A percentile compares a stretch with the other conserved stretches of the same genome.
Evolutionary conservation across 805 yeast species (phyloP).

Genomic region (Monosporozyma yasuniensis): DNA sequence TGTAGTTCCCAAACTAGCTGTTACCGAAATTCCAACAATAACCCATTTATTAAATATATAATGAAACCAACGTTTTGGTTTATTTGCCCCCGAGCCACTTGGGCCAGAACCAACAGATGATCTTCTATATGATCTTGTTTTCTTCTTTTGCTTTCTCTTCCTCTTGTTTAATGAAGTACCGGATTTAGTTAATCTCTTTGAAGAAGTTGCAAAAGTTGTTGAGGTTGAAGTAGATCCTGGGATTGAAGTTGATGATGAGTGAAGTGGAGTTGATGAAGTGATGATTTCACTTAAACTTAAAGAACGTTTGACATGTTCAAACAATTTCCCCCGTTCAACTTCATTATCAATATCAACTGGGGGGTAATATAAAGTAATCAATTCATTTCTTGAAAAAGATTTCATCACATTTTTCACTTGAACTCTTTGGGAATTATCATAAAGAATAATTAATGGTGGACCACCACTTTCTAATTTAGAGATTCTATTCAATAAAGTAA

Average conservation of each 20-base stretch:
- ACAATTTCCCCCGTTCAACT: constrained; percentile 16
- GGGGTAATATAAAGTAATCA: constrained; percentile 19
- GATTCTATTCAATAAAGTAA: constrained; percentile 16
- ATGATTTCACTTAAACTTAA: background rate
- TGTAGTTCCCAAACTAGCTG: constrained; percentile 27
- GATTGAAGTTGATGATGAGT: background rate
- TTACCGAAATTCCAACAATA: constrained; percentile 23
- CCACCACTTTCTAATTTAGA: constrained; percentile 11
- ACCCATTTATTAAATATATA: constrained; percentile 4
- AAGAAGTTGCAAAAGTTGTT: background rate
- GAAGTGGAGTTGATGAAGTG: background rate
- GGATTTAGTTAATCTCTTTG: background rate
- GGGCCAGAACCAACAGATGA: too few relatives aligned
- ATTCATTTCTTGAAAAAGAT: constrained; percentile 13
- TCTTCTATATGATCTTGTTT: background rate
- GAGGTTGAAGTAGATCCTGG: background rate
- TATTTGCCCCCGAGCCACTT: background rate
- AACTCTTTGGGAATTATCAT: constrained; percentile 22
- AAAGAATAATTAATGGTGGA: constrained; percentile 21
- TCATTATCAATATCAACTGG: constrained; percentile 19
- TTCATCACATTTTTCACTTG: constrained; percentile 21
- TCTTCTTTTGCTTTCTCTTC: constrained; percentile 1
- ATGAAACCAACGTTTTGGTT: background rate
- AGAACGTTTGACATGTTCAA: constrained; percentile 2
- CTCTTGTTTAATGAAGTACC: background rate